A percentile compares a stretch with the other conserved stretches of the same genome.
phyloP scores from a whole-genome alignment of 306 rosid genomes.

The Prunus mume region DNA sequence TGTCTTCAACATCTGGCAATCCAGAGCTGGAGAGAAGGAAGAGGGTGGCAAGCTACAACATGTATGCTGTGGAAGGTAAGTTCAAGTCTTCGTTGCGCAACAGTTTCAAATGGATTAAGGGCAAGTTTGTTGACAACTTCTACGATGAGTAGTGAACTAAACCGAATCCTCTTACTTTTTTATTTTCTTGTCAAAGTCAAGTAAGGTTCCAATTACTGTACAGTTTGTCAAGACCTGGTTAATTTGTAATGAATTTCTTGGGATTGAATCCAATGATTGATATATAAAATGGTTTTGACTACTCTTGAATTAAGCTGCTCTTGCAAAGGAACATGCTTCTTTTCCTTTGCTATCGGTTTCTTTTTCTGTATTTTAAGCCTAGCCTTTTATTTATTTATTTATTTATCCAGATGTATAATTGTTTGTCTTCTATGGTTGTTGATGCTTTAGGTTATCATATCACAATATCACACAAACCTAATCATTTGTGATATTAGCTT shows the following conservation, averaged over 20 bases:
- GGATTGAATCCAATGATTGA: background rate
- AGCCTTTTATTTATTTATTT: background rate
- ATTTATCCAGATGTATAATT: background rate
- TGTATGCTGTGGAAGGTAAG: conserved; percentile 57
- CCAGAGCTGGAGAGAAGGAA: conserved; percentile 56
- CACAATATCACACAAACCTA: background rate
- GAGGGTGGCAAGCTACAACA: conserved; percentile 53
- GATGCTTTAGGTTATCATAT: background rate
- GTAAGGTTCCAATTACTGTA: background rate
- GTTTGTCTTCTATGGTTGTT: background rate
- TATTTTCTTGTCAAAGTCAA: background rate
- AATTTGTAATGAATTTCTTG: background rate
- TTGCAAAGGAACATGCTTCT: background rate
- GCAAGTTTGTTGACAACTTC: conserved; percentile 43
- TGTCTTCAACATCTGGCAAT: conserved; percentile 23
- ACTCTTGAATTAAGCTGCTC: background rate
- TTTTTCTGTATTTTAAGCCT: background rate
- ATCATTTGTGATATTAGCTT: too few species aligned
- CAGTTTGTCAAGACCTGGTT: background rate
- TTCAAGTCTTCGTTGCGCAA: conserved; percentile 54
- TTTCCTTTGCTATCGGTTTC: background rate
- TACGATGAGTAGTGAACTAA: conserved; percentile 24
- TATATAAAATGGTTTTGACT: background rate
- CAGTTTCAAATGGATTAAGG: conserved; percentile 71
- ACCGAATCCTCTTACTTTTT: background rate